Conservation (phyloP, 306 rosid species). For the Rosa multiflora region DNA sequence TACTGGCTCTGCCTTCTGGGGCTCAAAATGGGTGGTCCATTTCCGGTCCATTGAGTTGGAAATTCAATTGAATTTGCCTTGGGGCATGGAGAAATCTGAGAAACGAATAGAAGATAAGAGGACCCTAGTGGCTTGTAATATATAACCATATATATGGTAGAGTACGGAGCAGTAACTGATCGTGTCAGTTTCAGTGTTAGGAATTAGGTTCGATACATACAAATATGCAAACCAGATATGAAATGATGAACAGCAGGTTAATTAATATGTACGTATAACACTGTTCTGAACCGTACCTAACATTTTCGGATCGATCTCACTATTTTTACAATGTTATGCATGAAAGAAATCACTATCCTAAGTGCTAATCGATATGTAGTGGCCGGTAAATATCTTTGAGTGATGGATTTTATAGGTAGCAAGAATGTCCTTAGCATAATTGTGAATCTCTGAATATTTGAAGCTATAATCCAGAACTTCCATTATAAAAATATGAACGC, state of each 20-base stretch:
- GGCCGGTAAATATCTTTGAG: not conserved
- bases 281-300: not conserved
- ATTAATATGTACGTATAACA: not conserved
- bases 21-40: not conserved
- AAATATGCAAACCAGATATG: not conserved
- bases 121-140: not conserved
- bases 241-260: not conserved
- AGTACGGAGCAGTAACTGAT: not conserved
- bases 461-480: not conserved
- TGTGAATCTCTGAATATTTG: too few relatives aligned
- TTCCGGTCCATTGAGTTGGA: constrained; percentile 4
- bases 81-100: not conserved
- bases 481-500: too few relatives aligned
- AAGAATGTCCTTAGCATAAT: too few relatives aligned
- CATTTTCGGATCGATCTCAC: not conserved
- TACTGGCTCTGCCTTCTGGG: not conserved
- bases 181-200: not conserved
- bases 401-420: too few relatives aligned
- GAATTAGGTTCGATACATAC: not conserved
- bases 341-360: not conserved
- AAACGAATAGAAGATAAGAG: not conserved
- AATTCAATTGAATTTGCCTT: not conserved
- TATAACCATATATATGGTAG: not conserved
- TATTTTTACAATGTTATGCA: not conserved
- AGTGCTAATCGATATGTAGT: not conserved